Evolutionary conservation across 768 basidiomycete genomes (phyloP).

Genomic region (Podaxis sp.): DNA sequence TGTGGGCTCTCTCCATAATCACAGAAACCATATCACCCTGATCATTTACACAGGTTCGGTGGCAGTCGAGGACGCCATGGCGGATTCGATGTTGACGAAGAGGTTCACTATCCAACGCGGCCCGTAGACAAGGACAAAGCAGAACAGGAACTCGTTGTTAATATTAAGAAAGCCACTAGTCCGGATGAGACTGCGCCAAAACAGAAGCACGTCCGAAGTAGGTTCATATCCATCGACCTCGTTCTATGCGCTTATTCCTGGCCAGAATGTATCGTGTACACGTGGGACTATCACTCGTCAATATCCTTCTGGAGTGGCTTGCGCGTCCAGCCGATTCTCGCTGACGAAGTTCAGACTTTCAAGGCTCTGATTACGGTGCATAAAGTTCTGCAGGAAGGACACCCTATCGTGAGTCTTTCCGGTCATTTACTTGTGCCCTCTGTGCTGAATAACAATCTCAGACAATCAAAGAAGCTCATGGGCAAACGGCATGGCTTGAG

Average conservation of each 20-base stretch:
- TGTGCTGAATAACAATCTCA: slow-evolving; percentile 29
- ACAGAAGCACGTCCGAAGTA: slow-evolving; percentile 99
- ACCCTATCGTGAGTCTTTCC: slow-evolving; percentile 67
- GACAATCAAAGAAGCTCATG: slow-evolving; percentile 96
- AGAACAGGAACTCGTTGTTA: slow-evolving; percentile 88
- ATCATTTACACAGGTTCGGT: slow-evolving; percentile 34
- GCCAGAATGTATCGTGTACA: slow-evolving; percentile 95
- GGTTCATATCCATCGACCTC: slow-evolving; percentile 27
- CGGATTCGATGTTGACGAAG: slow-evolving; percentile 73
- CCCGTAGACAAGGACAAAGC: slow-evolving; percentile 99
- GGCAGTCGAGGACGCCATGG: slow-evolving; percentile 34
- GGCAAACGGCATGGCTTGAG: slow-evolving; percentile 97
- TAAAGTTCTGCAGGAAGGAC: slow-evolving; percentile 97
- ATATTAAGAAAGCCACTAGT: slow-evolving; percentile 98
- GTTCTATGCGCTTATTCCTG: slow-evolving; percentile 15
- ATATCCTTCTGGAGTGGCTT: slow-evolving; percentile 98
- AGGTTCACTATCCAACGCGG: slow-evolving; percentile 91
- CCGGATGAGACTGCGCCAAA: slow-evolving; percentile 96
- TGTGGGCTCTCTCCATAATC: background rate
- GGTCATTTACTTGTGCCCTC: slow-evolving; percentile 1
- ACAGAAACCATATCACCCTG: background rate
- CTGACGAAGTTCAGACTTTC: slow-evolving; percentile 98
- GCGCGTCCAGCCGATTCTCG: slow-evolving; percentile 92
- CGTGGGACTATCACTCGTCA: slow-evolving; percentile 98
- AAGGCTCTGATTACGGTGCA: slow-evolving; percentile 97